These are phyloP conservation scores for Solanum lycopersicoides DNA, from an alignment of 257 asterid genomes.

Conservation along the genomic window DNA sequence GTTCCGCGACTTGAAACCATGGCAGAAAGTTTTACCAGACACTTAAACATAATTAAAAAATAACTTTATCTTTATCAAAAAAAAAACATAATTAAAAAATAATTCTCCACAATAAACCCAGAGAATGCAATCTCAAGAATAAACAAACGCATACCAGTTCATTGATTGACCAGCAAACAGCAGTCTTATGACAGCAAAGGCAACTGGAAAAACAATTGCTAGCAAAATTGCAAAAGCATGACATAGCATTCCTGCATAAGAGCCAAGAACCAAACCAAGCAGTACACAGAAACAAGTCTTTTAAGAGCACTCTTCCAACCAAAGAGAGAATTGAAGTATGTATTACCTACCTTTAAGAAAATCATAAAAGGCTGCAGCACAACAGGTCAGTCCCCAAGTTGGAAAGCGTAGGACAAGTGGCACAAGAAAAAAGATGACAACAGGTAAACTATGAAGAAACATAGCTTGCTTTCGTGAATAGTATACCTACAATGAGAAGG, in stretches of 20 bases:
- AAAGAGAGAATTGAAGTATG: constrained; percentile 1
- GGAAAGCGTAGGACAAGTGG: constrained; percentile 60
- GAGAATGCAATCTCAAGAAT: constrained; percentile 5
- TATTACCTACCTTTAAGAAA: constrained; percentile 81
- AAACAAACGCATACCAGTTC: constrained; percentile 58
- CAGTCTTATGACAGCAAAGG: constrained; percentile 59
- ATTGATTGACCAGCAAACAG: constrained; percentile 61
- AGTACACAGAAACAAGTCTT: neutral
- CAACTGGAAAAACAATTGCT: constrained; percentile 58
- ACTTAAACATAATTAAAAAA: neutral
- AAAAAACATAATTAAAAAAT: too few relatives aligned
- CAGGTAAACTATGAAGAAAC: constrained; percentile 69
- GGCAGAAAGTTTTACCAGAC: neutral
- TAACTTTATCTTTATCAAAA: too few relatives aligned
- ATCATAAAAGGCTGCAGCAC: constrained; percentile 43
- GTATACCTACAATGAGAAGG: constrained; percentile 31
- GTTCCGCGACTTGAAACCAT: neutral
- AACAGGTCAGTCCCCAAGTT: constrained; percentile 33
- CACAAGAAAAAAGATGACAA: constrained; percentile 67
- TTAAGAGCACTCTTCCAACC: neutral
- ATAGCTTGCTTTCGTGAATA: constrained; percentile 67
- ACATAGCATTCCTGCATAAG: constrained; percentile 54
- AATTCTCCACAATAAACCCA: neutral
- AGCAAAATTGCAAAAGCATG: constrained; percentile 65
- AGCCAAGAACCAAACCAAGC: constrained; percentile 2